Base-by-base conservation (phyloP, 768 basidiomycete genomes). In the Jaapia argillacea region DNA sequence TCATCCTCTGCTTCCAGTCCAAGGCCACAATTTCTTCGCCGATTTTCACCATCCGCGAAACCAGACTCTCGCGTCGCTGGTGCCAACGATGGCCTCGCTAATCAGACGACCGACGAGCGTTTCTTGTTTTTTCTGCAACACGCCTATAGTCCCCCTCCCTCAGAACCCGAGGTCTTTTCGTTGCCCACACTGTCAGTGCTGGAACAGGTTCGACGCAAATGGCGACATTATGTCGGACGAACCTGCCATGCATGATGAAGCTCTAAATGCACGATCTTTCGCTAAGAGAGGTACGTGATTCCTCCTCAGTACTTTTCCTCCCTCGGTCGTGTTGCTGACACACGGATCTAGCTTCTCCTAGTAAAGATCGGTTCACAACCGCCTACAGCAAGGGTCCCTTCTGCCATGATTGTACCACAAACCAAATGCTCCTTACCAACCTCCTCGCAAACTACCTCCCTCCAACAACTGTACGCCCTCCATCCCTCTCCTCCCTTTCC, bases 391-490 rank as follows among this genome's bases (percentile, higher is more conserved):
- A 67, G 22, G 68, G 74, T 1, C 73, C 76, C 5, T 93, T 94
- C 65, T 97, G 92, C 62, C 80, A 84, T 52, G 77, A 77, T 5
- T 96, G 93, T 59, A 81, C 84, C 52, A 86, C 88, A n/a, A 97
- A 97, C 61, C 92, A 96, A 55, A 82, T 79, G 67, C 72, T 97
- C 28, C 67, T 90, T 42, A 67, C 86, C 48, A 88, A 91, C 59
- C 74, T 97, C 44, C 65, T 97, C 24, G 85, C 91, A 13, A 91
- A 85, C 53, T 97, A 93, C 59, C 72, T 94, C 1, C 91, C 91
- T 6, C 64, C 77, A 21, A 74, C 79, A n/a, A 72, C 75, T 46
- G 90, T 90, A 56, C 51, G 81, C 68, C 35, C 33, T 46, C 44
- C 36, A 48, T 44, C 28, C 24, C 25, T 41, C 18, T 5, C 12